Evolutionary conservation across 106 monocot genomes (phyloP).

Genomic region (Ottelia alismoides): DNA sequence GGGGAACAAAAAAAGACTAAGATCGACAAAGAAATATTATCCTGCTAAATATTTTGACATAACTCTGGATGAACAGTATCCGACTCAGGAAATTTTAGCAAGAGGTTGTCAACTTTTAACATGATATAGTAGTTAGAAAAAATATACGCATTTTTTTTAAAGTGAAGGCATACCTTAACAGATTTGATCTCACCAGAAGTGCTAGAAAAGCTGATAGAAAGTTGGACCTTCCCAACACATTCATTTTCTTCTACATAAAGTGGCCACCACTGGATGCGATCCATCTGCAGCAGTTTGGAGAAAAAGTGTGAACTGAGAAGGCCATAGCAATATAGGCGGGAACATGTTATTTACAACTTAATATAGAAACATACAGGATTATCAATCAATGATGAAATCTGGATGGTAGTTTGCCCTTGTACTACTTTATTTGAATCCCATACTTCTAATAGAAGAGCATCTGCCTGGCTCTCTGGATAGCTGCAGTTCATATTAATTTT

Average conservation of each 20-base stretch:
- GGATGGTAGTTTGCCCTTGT: conserved; percentile 48
- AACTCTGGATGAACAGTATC: too few species aligned
- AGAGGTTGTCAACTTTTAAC: too few species aligned
- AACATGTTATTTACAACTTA: neutral
- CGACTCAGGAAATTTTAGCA: too few species aligned
- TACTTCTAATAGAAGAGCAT: conserved; percentile 60
- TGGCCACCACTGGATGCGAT: conserved; percentile 69
- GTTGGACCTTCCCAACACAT: conserved; percentile 72
- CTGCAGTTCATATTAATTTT: too few species aligned
- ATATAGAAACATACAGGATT: conserved; percentile 36
- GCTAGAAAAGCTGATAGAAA: conserved; percentile 35
- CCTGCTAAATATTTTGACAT: too few species aligned
- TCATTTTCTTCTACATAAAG: conserved; percentile 45
- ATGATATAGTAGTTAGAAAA: too few species aligned
- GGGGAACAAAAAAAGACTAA: too few species aligned
- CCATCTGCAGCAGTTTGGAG: conserved; percentile 25
- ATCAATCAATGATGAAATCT: conserved; percentile 51
- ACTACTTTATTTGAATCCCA: conserved; percentile 29
- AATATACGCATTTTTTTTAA: too few species aligned
- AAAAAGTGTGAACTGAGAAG: neutral
- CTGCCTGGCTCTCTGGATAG: conserved; percentile 59
- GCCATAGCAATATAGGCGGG: neutral
- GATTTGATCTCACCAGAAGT: conserved; percentile 33
- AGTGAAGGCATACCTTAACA: conserved; percentile 57
- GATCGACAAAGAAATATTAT: too few species aligned